Conservation (phyloP, 768 basidiomycete genomes). For the Dendrothele bispora region DNA sequence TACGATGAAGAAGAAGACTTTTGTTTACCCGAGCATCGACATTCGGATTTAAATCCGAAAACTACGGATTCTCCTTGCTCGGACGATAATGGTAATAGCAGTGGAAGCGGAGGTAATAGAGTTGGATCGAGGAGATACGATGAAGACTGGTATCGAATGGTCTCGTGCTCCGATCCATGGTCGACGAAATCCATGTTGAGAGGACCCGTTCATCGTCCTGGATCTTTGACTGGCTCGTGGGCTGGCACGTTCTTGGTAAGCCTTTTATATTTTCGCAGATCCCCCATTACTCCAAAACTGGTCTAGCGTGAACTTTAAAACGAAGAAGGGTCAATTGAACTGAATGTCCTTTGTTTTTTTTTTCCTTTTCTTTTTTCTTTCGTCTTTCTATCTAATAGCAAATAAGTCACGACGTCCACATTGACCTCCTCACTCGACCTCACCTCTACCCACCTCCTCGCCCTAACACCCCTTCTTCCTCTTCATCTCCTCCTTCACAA, state of each 20-base stretch:
- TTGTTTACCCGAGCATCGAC: no score
- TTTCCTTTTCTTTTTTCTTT: slow-evolving; percentile 5
- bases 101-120: no score
- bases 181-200: slow-evolving; percentile 33
- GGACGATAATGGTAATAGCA: no score
- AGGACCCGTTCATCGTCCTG: slow-evolving; percentile 42
- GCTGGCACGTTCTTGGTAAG: slow-evolving; percentile 46
- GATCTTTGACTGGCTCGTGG: slow-evolving; percentile 46
- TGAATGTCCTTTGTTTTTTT: no score
- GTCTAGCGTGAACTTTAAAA: no score
- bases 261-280: no score
- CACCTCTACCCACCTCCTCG: slow-evolving; percentile 22
- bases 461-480: not conserved
- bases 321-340: no score
- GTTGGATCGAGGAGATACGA: slow-evolving; percentile 37
- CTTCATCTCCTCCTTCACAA: not conserved
- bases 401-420: slow-evolving; percentile 20
- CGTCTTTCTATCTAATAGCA: slow-evolving; percentile 11
- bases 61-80: no score
- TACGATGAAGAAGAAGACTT: slow-evolving; percentile 13
- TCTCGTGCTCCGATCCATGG: slow-evolving; percentile 40
- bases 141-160: slow-evolving; percentile 48
- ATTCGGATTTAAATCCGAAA: no score
- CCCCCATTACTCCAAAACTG: no score
- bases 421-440: slow-evolving; percentile 20